Conservation (phyloP, 2,329 filamentous ascomycete species). For the Pyricularia sp. region DNA sequence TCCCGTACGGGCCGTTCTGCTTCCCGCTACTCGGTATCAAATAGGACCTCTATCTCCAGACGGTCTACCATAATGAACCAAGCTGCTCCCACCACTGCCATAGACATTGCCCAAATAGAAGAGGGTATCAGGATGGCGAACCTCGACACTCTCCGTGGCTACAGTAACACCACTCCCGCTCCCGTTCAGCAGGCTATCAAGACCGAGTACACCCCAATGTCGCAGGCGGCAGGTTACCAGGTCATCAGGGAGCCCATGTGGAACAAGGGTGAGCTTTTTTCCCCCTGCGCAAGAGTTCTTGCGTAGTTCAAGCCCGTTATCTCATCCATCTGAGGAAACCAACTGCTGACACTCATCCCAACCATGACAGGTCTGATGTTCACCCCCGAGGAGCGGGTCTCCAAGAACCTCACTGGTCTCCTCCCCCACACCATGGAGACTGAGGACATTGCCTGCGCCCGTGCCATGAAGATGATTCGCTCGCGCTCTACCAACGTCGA, state of each 20-base stretch:
- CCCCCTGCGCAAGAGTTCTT: background rate
- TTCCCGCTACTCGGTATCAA: slow-evolving; percentile 41
- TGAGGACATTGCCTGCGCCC: slow-evolving; percentile 49
- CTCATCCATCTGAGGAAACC: background rate
- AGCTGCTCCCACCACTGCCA: slow-evolving; percentile 36
- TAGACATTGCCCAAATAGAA: slow-evolving; percentile 49
- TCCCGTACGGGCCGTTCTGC: slow-evolving; percentile 26
- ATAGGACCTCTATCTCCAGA: slow-evolving; percentile 39
- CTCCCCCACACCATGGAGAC: slow-evolving; percentile 55
- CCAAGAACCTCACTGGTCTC: slow-evolving; percentile 57
- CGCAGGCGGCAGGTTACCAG: slow-evolving; percentile 49
- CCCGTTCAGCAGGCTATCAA: slow-evolving; percentile 43
- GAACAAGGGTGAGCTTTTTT: slow-evolving; percentile 48
- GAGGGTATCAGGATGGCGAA: slow-evolving; percentile 50
- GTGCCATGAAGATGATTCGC: slow-evolving; percentile 67
- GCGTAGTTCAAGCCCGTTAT: background rate
- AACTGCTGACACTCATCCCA: slow-evolving; percentile 6
- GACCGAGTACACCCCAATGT: slow-evolving; percentile 44
- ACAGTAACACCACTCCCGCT: slow-evolving; percentile 42
- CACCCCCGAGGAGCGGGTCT: slow-evolving; percentile 51
- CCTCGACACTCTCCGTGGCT: slow-evolving; percentile 52
- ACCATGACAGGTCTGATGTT: slow-evolving; percentile 47
- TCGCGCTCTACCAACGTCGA: slow-evolving; percentile 62
- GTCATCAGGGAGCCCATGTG: slow-evolving; percentile 52
- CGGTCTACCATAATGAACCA: slow-evolving; percentile 40